Base-by-base conservation (phyloP, 129 eudicot species). In the Mikania micrantha region DNA sequence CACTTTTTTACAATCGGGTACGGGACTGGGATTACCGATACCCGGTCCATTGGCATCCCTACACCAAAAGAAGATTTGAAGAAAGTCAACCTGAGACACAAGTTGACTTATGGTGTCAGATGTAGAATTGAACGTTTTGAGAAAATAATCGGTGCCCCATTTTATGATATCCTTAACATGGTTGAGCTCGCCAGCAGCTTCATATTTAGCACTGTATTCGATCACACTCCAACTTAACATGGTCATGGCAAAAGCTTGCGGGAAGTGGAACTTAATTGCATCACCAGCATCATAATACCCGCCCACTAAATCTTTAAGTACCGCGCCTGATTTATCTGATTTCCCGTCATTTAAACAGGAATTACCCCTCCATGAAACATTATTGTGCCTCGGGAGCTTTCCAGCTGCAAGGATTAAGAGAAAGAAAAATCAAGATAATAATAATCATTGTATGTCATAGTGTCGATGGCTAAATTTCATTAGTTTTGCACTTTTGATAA, bases 161-260 rank as follows among this genome's bases (percentile, higher is more conserved):
- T 88, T 92, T 36, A 92, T 88, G 17, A 82, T 58, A 7, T 92
- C 98, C 58, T 78, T 82, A 58, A 88, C 90, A 74, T 88, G 98
- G 58, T 52, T 66, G 29, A 92, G 90, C 85, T 92, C 98, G 42
- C 96, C 96, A 2, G 91, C 98, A 65, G 95, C 89, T 86, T 92
- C 96, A 66, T 83, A 92, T 71, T 92, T 92, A 36, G 87, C 96
- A 52, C 84, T 85, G 74, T 92, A 92, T 60, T 92, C 98, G 2
- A 92, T 88, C 73, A 88, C 96, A 64, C 98, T 88, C 98, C 98
- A 92, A 77, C 98, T 92, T 87, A 92, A 74, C 96, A 92, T 82
- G 60, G 98, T 92, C 91, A 92, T 83, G 10, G 98, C 95, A 82
- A 88, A 92, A 50, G 98, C 80, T 38, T 66, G 67, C 15, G 98